These are phyloP conservation scores for Microsporum audouinii DNA, from an alignment of 2,329 filamentous ascomycete genomes.

Conservation along the genomic window DNA sequence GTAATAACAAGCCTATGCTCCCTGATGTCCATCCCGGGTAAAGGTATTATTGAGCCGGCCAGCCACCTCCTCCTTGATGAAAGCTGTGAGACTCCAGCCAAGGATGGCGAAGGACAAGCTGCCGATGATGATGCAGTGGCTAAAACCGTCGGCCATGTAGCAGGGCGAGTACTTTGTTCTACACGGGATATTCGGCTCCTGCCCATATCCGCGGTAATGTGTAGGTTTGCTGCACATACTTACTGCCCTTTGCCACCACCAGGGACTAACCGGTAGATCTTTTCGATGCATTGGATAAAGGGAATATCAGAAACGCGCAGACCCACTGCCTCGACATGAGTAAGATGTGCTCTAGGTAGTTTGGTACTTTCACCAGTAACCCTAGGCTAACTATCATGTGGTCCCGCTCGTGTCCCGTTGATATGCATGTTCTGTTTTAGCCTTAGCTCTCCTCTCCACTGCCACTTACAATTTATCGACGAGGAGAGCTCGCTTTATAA, in stretches of 20 bases:
- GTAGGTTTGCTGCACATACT: conserved; percentile 18
- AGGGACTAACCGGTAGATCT: conserved; percentile 34
- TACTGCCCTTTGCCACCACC: background rate
- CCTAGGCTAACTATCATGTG: conserved; percentile 30
- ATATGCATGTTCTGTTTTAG: conserved; percentile 60
- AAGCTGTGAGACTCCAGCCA: background rate
- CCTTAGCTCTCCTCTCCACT: conserved; percentile 50
- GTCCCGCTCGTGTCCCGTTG: conserved; percentile 52
- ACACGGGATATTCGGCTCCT: conserved; percentile 43
- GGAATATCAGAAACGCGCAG: conserved; percentile 46
- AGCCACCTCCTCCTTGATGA: background rate
- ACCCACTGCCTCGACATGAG: conserved; percentile 40
- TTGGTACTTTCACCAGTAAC: background rate
- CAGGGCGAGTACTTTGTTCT: conserved; percentile 40
- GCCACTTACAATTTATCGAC: conserved; percentile 54
- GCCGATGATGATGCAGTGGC: conserved; percentile 19
- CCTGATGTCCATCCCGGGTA: background rate
- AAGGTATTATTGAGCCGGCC: background rate
- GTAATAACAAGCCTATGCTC: background rate
- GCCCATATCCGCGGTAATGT: conserved; percentile 50
- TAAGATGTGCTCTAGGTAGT: conserved; percentile 11
- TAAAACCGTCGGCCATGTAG: conserved; percentile 33
- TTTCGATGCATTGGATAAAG: conserved; percentile 43
- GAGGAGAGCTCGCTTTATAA: conserved; percentile 67
- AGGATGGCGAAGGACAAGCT: background rate